Percentiles rank a stretch among this genome's conserved stretches.
Evolutionary conservation across 176 grass and related monocot species (phyloP).

Genomic region (Zizania latifolia): DNA sequence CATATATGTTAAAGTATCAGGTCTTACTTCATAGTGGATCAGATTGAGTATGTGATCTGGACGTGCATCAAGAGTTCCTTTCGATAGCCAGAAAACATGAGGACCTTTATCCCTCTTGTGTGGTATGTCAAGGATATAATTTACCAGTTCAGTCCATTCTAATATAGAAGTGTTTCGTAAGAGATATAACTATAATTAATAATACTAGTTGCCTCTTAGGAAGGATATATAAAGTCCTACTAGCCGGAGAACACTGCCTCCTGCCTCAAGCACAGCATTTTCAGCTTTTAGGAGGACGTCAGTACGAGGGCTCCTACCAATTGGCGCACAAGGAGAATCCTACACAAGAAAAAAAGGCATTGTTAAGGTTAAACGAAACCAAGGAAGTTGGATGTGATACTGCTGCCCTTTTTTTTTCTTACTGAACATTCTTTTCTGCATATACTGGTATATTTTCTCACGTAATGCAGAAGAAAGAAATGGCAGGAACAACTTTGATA

Average conservation of each 20-base stretch:
- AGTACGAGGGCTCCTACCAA: conserved; percentile 65
- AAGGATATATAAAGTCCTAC: conserved; percentile 97
- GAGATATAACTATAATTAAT: background rate
- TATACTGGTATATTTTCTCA: conserved; percentile 6
- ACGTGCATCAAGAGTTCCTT: conserved; percentile 65
- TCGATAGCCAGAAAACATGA: conserved; percentile 63
- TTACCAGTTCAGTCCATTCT: background rate
- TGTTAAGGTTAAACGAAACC: conserved; percentile 9
- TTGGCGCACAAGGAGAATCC: conserved; percentile 61
- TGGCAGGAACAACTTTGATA: background rate
- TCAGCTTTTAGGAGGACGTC: conserved; percentile 85
- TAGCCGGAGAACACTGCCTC: conserved; percentile 78
- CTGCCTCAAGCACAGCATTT: conserved; percentile 60
- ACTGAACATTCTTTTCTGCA: background rate
- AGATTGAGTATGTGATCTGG: conserved; percentile 86
- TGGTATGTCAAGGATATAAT: conserved; percentile 44
- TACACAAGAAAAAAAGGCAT: conserved; percentile 35
- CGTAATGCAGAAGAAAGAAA: background rate
- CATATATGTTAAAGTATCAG: conserved; percentile 11
- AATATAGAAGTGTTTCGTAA: background rate
- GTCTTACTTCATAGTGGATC: conserved; percentile 87
- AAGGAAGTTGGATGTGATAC: background rate
- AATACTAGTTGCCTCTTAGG: background rate
- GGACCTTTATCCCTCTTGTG: conserved; percentile 81
- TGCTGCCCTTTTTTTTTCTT: background rate